Conservation (phyloP, 2,329 filamentous ascomycete species). For the Aspergillus phoenicis region DNA sequence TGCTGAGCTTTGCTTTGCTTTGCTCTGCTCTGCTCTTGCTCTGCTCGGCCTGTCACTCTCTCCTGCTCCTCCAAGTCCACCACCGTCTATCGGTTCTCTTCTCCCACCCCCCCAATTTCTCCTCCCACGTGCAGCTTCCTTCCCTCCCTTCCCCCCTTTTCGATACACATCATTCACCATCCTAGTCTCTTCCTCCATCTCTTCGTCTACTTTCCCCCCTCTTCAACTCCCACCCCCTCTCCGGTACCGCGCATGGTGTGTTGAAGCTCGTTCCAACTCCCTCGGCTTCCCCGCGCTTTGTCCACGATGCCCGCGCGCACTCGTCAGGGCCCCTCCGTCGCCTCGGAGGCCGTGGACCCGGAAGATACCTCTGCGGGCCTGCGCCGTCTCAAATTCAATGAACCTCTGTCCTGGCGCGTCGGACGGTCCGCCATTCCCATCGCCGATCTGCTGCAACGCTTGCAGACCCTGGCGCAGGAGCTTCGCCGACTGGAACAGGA, state of each 20-base stretch:
- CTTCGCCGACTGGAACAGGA: slow-evolving; percentile 86
- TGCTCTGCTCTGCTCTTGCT: not conserved
- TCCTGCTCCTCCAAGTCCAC: not conserved
- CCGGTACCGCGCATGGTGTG: slow-evolving; percentile 23
- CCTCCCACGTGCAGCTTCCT: not conserved
- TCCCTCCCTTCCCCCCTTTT: not conserved
- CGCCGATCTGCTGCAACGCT: slow-evolving; percentile 75
- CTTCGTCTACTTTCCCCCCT: not conserved
- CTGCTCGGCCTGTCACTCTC: not conserved
- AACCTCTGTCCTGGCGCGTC: slow-evolving; percentile 86
- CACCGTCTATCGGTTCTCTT: not conserved
- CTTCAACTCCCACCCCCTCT: not conserved
- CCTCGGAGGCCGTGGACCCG: slow-evolving; percentile 34
- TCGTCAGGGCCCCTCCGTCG: slow-evolving; percentile 39
- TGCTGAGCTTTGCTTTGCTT: not conserved
- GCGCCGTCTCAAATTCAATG: slow-evolving; percentile 70
- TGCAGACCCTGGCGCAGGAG: slow-evolving; percentile 80
- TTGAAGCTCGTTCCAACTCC: slow-evolving; percentile 20
- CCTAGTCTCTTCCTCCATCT: not conserved
- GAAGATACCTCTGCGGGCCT: slow-evolving; percentile 39
- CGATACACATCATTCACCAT: not conserved
- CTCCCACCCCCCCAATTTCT: not conserved
- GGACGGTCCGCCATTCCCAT: slow-evolving; percentile 81
- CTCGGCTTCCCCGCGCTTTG: slow-evolving; percentile 28
- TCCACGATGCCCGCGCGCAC: slow-evolving; percentile 48